These are phyloP conservation scores for Neurospora sp. DNA, from an alignment of 495 filamentous ascomycete genomes.

Conservation along the genomic window DNA sequence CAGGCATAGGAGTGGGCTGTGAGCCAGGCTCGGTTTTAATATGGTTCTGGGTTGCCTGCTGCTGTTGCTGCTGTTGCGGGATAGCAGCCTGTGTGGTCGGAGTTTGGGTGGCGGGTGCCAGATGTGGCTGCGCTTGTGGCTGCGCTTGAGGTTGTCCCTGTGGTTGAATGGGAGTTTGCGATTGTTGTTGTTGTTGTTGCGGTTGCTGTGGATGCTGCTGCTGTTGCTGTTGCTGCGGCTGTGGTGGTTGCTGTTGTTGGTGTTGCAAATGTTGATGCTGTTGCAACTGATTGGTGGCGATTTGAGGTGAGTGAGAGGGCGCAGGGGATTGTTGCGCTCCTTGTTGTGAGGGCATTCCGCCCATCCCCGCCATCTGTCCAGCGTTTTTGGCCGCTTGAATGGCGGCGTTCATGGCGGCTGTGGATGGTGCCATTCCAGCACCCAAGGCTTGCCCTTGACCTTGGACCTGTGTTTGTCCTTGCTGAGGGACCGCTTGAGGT, in stretches of 20 bases:
- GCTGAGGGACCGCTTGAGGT: background rate
- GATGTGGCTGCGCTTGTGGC: conserved; percentile 6
- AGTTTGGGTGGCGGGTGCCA: background rate
- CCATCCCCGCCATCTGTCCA: conserved; percentile 19
- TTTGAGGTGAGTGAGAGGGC: conserved; percentile 13
- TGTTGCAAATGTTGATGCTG: conserved; percentile 4
- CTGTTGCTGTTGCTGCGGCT: conserved; percentile 1
- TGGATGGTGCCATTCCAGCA: conserved; percentile 4
- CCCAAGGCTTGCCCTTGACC: conserved; percentile 13
- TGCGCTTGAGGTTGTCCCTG: background rate
- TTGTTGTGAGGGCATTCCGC: conserved; percentile 8
- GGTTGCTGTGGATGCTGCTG: conserved; percentile 11
- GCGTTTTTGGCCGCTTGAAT: conserved; percentile 42
- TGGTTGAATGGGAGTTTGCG: conserved; percentile 12
- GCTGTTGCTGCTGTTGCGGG: conserved; percentile 21
- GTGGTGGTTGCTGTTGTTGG: conserved; percentile 4
- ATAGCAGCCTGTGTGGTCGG: conserved; percentile 6
- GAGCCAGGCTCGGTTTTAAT: conserved; percentile 33
- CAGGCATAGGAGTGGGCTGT: conserved; percentile 21
- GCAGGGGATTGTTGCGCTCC: conserved; percentile 6
- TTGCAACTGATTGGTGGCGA: conserved; percentile 3
- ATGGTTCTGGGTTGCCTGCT: conserved; percentile 18
- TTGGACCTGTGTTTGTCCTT: conserved; percentile 14
- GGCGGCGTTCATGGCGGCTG: conserved; percentile 38
- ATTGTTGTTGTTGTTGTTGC: conserved; percentile 4